Conservation (phyloP, 345 rosid species). For the Salix dunnii region DNA sequence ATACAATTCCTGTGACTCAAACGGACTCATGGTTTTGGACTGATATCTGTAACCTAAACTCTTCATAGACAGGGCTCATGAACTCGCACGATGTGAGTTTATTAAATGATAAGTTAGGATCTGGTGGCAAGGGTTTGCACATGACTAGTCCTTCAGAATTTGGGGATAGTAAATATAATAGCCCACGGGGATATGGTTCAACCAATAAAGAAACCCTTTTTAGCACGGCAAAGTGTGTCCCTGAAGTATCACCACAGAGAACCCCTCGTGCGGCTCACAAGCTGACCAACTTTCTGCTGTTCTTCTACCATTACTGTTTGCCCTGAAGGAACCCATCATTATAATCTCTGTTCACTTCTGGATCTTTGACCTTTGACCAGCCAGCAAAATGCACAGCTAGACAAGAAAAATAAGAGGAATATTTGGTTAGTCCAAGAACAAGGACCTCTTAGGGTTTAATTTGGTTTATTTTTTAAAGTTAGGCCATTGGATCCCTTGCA, state of each 20-base stretch:
- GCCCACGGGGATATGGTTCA: constrained; percentile 17
- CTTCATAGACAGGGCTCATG: neutral
- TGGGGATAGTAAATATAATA: constrained; percentile 1
- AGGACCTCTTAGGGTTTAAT: neutral
- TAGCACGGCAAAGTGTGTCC: constrained; percentile 13
- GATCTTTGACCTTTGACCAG: constrained; percentile 56
- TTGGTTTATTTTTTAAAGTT: neutral
- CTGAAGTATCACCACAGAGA: constrained; percentile 18
- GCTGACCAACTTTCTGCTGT: constrained; percentile 34
- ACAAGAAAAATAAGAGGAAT: constrained; percentile 9
- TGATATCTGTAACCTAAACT: neutral
- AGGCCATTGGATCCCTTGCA: constrained; percentile 49
- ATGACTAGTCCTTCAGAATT: constrained; percentile 4
- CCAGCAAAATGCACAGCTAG: constrained; percentile 2
- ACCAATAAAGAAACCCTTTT: neutral
- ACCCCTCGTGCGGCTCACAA: constrained; percentile 76
- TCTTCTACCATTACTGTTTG: constrained; percentile 1
- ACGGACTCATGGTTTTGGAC: neutral
- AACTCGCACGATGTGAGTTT: neutral
- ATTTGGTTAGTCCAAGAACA: constrained; percentile 21
- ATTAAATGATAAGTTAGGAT: neutral
- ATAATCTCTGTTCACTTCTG: neutral
- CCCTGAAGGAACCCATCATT: neutral
- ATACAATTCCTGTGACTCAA: neutral
- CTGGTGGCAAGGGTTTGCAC: neutral